phyloP scores from a whole-genome alignment of 768 basidiomycete species.

The Lactarius pseudohatsudake region DNA sequence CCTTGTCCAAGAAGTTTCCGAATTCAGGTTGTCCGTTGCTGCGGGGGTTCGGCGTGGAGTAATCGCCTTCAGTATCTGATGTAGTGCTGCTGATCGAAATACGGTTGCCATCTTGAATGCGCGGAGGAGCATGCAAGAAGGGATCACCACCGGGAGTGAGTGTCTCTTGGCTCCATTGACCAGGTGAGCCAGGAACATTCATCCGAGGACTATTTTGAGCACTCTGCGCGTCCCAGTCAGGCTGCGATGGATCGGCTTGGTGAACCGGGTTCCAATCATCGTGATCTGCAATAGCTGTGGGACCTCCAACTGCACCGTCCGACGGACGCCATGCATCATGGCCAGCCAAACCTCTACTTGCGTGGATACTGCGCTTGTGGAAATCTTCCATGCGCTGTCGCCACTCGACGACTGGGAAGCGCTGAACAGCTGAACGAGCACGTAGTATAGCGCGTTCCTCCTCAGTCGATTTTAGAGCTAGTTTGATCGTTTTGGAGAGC shows the following conservation, averaged over 20 bases:
- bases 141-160: constrained; percentile 49
- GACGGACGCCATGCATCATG: constrained; percentile 75
- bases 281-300: constrained; percentile 53
- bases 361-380: constrained; percentile 78
- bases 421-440: constrained; percentile 90
- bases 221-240: constrained; percentile 75
- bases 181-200: constrained; percentile 54
- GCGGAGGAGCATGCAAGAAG: constrained; percentile 42
- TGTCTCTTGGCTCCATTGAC: constrained; percentile 60
- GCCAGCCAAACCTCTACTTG: constrained; percentile 68
- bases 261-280: constrained; percentile 80
- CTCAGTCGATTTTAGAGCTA: constrained; percentile 86
- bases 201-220: constrained; percentile 42
- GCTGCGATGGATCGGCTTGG: constrained; percentile 64
- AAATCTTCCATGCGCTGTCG: constrained; percentile 95
- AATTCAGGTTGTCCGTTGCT: constrained; percentile 46
- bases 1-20: constrained; percentile 79
- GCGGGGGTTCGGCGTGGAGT: constrained; percentile 45
- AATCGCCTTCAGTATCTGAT: constrained; percentile 64
- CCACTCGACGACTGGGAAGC: constrained; percentile 98
- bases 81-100: constrained; percentile 43
- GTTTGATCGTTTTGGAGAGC: constrained; percentile 89
- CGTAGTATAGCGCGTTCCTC: constrained; percentile 91
- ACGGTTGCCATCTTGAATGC: constrained; percentile 34
- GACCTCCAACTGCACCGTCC: constrained; percentile 55